These are phyloP conservation scores for Ilyonectria mors-panacis DNA, from an alignment of 2,329 filamentous ascomycete species.

Conservation along the genomic window DNA sequence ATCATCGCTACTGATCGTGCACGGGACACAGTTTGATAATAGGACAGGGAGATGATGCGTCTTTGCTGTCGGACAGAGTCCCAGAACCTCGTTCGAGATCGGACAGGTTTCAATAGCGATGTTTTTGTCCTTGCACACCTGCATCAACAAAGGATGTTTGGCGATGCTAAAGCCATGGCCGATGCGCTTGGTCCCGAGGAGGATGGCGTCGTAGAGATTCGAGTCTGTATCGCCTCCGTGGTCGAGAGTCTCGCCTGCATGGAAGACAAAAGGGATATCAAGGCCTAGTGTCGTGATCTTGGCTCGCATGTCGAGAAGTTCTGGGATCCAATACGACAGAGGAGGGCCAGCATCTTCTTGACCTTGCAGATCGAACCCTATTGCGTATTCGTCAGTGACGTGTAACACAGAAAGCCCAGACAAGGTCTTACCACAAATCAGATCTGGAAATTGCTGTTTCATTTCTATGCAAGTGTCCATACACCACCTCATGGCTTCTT, in stretches of 20 bases:
- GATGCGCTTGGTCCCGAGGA: conserved; percentile 84
- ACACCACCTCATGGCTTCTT: not conserved
- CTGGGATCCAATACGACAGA: conserved; percentile 79
- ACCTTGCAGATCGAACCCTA: conserved; percentile 85
- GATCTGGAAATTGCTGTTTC: not conserved
- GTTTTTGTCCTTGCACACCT: conserved; percentile 84
- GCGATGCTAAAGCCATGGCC: conserved; percentile 86
- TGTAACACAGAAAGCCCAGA: not conserved
- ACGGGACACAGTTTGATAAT: conserved; percentile 82
- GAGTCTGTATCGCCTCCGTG: conserved; percentile 75
- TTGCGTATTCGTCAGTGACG: not conserved
- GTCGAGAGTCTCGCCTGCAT: conserved; percentile 85
- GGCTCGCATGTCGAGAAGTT: conserved; percentile 89
- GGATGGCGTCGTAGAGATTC: conserved; percentile 86
- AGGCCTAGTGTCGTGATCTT: conserved; percentile 79
- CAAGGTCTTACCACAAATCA: not conserved
- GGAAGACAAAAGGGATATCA: conserved; percentile 89
- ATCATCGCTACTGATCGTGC: conserved; percentile 85
- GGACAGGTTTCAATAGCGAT: conserved; percentile 88
- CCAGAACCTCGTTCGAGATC: conserved; percentile 85
- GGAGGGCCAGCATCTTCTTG: conserved; percentile 83
- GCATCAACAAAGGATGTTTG: conserved; percentile 86
- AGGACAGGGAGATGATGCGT: conserved; percentile 83
- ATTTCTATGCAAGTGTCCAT: not conserved
- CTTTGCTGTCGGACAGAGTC: conserved; percentile 79